Conservation (phyloP, 352 stramenopile species). For the Blastocystis hominis region DNA sequence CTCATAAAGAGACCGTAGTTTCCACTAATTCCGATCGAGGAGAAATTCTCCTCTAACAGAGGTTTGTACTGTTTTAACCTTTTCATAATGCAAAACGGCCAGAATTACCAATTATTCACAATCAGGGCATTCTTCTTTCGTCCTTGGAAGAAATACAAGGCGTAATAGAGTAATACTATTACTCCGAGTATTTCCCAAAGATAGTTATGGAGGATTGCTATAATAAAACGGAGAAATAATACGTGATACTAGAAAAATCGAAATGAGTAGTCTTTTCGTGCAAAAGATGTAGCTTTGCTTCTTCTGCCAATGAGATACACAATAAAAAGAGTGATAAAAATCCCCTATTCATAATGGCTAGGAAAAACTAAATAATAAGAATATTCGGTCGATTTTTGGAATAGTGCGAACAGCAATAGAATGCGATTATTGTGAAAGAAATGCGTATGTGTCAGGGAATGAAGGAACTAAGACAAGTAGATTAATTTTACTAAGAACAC, state of each 20-base stretch:
- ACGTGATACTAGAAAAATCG: neutral
- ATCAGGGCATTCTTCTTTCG: slow-evolving; percentile 47
- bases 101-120: slow-evolving; percentile 21
- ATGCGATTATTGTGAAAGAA: too few species aligned
- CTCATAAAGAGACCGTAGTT: slow-evolving; percentile 46
- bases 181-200: slow-evolving; percentile 24
- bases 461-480: too few species aligned
- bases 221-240: neutral
- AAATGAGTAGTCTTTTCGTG: neutral
- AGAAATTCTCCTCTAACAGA: slow-evolving; percentile 24
- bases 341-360: neutral
- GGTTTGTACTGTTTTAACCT: slow-evolving; percentile 11
- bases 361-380: too few species aligned
- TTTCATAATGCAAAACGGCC: neutral
- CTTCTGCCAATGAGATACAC: neutral
- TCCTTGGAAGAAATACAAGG: slow-evolving; percentile 37
- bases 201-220: slow-evolving; percentile 5
- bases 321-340: neutral
- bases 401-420: too few species aligned
- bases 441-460: too few species aligned
- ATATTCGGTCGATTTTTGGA: too few species aligned
- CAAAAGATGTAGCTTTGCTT: neutral
- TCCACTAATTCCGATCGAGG: slow-evolving; percentile 35
- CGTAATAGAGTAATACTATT: neutral
- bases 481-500: too few species aligned